Percentiles rank a stretch among this genome's conserved stretches.
Conservation (phyloP, 2,329 filamentous ascomycete species). For the Celoporthe dispersa region DNA sequence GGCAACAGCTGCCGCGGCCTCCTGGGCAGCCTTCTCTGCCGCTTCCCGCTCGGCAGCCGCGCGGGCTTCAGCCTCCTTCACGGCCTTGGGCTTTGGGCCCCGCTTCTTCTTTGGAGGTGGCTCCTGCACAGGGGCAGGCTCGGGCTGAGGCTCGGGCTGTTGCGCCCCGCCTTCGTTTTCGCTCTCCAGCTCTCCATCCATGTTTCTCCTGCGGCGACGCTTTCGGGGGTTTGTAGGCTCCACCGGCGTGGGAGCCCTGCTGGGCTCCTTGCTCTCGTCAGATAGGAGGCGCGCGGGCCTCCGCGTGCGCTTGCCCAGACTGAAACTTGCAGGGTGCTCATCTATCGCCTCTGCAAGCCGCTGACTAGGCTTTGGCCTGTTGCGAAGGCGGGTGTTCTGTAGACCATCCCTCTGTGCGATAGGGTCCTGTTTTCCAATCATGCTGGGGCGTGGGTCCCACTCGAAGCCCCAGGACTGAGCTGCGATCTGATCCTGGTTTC, state of each 20-base stretch:
- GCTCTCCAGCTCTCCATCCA: conserved; percentile 23
- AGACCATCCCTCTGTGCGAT: conserved; percentile 59
- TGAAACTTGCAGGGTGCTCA: conserved; percentile 40
- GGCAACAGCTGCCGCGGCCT: conserved; percentile 3
- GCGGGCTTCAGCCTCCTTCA: conserved; percentile 26
- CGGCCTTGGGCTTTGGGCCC: conserved; percentile 27
- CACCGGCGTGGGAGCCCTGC: conserved; percentile 56
- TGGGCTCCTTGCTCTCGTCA: conserved; percentile 54
- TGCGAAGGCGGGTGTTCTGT: conserved; percentile 58
- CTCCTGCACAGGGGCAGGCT: conserved; percentile 26
- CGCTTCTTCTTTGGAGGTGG: conserved; percentile 25
- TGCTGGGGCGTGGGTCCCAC: conserved; percentile 61
- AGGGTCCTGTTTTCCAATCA: conserved; percentile 64
- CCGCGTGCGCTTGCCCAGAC: conserved; percentile 58
- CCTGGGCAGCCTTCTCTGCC: conserved; percentile 21
- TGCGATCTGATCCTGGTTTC: conserved; percentile 60
- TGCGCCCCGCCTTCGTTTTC: conserved; percentile 16
- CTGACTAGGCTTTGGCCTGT: conserved; percentile 60
- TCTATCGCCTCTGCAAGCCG: conserved; percentile 61
- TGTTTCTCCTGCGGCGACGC: conserved; percentile 28
- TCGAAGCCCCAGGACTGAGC: conserved; percentile 65
- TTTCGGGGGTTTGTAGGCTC: conserved; percentile 16
- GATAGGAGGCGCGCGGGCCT: conserved; percentile 56
- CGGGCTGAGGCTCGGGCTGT: conserved; percentile 23
- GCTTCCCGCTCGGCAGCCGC: conserved; percentile 25